Evolutionary conservation across 164 flowering plant species (phyloP).

Genomic region (Magnolia kwangsiensis): DNA sequence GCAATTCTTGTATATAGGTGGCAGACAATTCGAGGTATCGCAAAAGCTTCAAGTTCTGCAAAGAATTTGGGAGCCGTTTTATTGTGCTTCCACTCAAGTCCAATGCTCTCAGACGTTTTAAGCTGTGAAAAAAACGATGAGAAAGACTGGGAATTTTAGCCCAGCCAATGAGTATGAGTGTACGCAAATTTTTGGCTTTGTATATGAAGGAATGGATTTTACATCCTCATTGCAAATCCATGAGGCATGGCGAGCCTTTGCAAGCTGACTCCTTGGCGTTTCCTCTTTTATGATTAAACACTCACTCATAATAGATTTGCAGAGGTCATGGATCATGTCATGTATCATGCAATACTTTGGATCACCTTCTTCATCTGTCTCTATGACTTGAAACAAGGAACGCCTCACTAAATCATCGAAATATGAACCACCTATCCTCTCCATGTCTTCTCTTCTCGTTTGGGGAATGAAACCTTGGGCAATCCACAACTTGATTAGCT

Average conservation of each 20-base stretch:
- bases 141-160: neutral
- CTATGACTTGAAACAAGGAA: neutral
- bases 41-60: neutral
- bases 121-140: slow-evolving; percentile 2
- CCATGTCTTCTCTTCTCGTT: neutral
- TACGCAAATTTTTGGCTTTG: neutral
- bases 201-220: neutral
- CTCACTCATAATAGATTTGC: neutral
- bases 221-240: neutral
- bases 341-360: neutral
- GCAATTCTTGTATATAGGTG: neutral
- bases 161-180: neutral
- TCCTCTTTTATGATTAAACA: neutral
- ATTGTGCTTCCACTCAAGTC: neutral
- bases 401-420: neutral
- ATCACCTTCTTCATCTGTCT: too few species aligned
- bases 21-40: slow-evolving; percentile 6
- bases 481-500: neutral
- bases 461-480: slow-evolving; percentile 3
- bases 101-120: slow-evolving; percentile 4
- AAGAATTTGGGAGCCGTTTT: neutral
- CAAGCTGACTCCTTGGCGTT: neutral
- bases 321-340: slow-evolving; percentile 11
- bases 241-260: neutral
- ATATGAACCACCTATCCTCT: neutral